Evolutionary conservation across 495 filamentous ascomycete species (phyloP).

Genomic region (Neurospora sp.): DNA sequence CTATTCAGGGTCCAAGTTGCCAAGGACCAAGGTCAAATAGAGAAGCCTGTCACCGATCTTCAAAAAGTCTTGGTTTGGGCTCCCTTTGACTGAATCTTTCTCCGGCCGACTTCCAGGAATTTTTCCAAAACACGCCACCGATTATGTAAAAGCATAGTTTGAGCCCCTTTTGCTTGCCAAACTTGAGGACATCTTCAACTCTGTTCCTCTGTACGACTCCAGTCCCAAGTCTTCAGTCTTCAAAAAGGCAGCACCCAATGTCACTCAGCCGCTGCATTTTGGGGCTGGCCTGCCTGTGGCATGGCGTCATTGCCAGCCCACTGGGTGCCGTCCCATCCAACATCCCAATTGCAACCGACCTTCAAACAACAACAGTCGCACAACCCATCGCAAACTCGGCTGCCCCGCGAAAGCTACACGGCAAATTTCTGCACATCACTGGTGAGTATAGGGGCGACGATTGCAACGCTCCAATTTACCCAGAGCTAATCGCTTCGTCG

Average conservation of each 20-base stretch:
- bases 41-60: not conserved
- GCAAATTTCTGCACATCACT: conserved; percentile 90
- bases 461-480: not conserved
- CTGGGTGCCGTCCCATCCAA: conserved; percentile 4
- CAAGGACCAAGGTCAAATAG: conserved; percentile 1
- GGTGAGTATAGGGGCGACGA: conserved; percentile 42
- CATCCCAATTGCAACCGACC: not conserved
- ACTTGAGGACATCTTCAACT: not conserved
- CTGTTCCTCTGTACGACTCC: conserved; percentile 1
- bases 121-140: not conserved
- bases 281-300: conserved; percentile 20
- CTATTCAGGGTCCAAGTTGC: conserved; percentile 7
- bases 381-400: not conserved
- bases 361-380: conserved; percentile 1
- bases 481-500: conserved; percentile 3
- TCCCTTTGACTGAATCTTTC: not conserved
- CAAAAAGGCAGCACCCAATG: not conserved
- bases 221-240: not conserved
- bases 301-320: conserved; percentile 26
- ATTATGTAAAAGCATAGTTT: conserved; percentile 5
- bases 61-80: conserved; percentile 4
- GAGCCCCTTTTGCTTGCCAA: not conserved
- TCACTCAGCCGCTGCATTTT: conserved; percentile 15
- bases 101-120: not conserved
- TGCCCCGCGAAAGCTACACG: conserved; percentile 49